These are phyloP conservation scores for Diaporthe batatas DNA, from an alignment of 2,329 filamentous ascomycete species.

Conservation along the genomic window DNA sequence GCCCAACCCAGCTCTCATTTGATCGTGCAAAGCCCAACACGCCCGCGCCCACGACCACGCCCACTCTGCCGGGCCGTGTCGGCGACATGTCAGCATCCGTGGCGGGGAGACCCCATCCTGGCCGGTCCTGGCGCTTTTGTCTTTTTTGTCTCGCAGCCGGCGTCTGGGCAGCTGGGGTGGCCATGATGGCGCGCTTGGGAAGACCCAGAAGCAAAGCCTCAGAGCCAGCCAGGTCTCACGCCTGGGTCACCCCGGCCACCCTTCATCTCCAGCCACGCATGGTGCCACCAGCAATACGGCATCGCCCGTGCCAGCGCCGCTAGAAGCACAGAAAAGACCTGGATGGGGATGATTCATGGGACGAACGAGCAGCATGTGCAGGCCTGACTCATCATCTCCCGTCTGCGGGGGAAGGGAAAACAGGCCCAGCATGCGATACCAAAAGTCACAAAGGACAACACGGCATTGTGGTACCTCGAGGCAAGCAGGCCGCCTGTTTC, in stretches of 20 bases:
- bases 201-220: constrained; percentile 5
- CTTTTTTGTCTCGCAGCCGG: not conserved
- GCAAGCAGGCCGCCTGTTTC: not conserved
- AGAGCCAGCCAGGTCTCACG: not conserved
- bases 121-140: not conserved
- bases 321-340: not conserved
- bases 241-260: not conserved
- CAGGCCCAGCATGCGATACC: not conserved
- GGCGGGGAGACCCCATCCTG: constrained; percentile 2
- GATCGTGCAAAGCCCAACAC: not conserved
- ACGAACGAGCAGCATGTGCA: constrained; percentile 8
- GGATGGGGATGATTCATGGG: not conserved
- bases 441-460: constrained; percentile 1
- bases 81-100: constrained; percentile 20
- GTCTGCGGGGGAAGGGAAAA: not conserved
- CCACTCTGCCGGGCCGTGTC: constrained; percentile 24
- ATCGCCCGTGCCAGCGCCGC: not conserved
- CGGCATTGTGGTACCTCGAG: not conserved
- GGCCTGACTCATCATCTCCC: constrained; percentile 20
- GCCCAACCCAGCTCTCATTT: not conserved
- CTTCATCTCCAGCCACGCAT: constrained; percentile 10
- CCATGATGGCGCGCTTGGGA: too few species aligned
- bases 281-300: not conserved
- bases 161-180: too few species aligned
- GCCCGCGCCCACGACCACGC: constrained; percentile 18